Evolutionary conservation across 2,329 filamentous ascomycete genomes (phyloP), one percentile per base, ranked within the genome.

Genomic region (Paraphaeosphaeria sporulosa): DNA sequence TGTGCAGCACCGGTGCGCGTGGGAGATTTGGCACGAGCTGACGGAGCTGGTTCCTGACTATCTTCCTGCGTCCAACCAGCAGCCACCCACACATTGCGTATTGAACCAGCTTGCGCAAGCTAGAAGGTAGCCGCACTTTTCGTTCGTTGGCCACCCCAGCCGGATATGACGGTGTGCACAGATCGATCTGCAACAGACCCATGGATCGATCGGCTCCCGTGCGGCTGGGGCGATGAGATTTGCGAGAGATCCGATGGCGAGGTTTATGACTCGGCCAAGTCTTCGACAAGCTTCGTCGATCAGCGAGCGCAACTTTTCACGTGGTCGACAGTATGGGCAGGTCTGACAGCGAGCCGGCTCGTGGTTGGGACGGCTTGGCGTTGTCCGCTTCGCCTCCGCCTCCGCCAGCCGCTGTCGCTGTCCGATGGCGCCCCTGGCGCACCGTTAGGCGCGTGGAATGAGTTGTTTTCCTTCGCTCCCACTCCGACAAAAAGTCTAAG

Each of bases 301-400:
- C 43, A 47, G 19, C 8, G 27, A 21, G 27, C 47, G 42, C 52
- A 47, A 15, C 17, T 9, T 30, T 15, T 48, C 34, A 42, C 17
- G 54, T 49, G 19, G 13, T 40, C 15, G 46, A 56, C 34, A 56
- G n/a, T 17, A 49, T 40, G 12, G 54, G 43, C n/a, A 48, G 43
- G 38, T 54, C 27, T 54, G 25, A 43, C 51, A 43, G 25, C 38
- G 55, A 58, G 13, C 30, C 36, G 38, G 42, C 44, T 38, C 27
- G 36, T 27, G 2, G 36, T 5, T 15, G 12, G 23, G 55, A 19
- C 23, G 44, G 19, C 8, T 55, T 21, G 23, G 25, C 13, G 30
- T 27, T 53, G 19, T 51, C 23, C 6, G 17, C 38, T 36, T 8
- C 25, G 23, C 23, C 50, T 42, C 25, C 23, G 17, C 10, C 19